Percentiles rank a stretch among this genome's conserved stretches.
phyloP scores from a whole-genome alignment of 495 filamentous ascomycete genomes.

The Talaromyces ruber region DNA sequence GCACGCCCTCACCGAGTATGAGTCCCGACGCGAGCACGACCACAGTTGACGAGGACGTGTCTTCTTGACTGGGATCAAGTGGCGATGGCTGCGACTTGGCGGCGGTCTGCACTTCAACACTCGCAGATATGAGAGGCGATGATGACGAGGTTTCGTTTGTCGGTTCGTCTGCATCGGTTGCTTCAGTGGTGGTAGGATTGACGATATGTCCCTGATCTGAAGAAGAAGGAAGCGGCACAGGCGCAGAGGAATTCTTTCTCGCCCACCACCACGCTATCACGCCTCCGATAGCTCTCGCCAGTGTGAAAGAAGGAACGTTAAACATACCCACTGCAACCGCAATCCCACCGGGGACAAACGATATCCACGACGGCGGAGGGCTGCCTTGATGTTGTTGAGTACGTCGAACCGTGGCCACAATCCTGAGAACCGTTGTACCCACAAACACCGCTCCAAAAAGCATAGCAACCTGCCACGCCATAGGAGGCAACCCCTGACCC shows the following conservation, averaged over 20 bases:
- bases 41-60: constrained; percentile 43
- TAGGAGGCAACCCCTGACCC: constrained; percentile 75
- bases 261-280: constrained; percentile 69
- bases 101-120: constrained; percentile 15
- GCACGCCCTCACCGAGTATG: constrained; percentile 87
- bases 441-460: constrained; percentile 64
- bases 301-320: constrained; percentile 90
- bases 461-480: constrained; percentile 69
- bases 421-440: constrained; percentile 57
- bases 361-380: constrained; percentile 27
- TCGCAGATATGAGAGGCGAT: background rate
- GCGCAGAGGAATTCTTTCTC: constrained; percentile 36
- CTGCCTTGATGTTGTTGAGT: background rate
- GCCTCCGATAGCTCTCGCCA: constrained; percentile 82
- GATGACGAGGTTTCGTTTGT: background rate
- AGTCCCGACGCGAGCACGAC: constrained; percentile 66
- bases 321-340: constrained; percentile 97
- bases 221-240: background rate
- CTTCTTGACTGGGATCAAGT: constrained; percentile 19
- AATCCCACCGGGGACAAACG: constrained; percentile 78
- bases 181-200: constrained; percentile 30
- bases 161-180: background rate
- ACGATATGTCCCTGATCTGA: constrained; percentile 22
- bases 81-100: background rate
- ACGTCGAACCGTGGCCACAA: constrained; percentile 18